Evolutionary conservation across 2,329 filamentous ascomycete species (phyloP).

Genomic region (Venturia pyrina): DNA sequence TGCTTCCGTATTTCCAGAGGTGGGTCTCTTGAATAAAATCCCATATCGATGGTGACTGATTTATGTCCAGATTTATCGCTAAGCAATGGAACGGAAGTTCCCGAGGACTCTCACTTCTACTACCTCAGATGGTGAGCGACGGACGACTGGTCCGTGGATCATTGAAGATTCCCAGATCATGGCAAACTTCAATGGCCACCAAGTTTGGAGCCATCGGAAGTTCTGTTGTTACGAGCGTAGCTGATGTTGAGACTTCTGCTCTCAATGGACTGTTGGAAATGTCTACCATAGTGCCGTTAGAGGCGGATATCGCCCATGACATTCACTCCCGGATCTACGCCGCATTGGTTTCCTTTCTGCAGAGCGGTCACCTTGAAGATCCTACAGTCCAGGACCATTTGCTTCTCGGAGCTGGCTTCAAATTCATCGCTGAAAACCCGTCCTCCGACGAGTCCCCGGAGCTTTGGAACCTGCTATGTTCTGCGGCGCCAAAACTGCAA

Average conservation of each 20-base stretch:
- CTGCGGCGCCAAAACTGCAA: constrained; percentile 18
- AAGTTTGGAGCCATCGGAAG: neutral
- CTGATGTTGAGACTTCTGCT: neutral
- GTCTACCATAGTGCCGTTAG: neutral
- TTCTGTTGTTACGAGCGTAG: neutral
- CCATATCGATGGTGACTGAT: neutral
- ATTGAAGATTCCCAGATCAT: constrained; percentile 6
- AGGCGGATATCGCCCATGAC: neutral
- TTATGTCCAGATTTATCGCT: neutral
- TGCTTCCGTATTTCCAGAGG: constrained; percentile 69
- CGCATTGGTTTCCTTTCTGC: constrained; percentile 18
- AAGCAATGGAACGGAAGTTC: neutral
- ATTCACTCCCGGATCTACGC: constrained; percentile 15
- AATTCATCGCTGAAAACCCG: constrained; percentile 55
- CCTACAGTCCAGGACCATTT: constrained; percentile 37
- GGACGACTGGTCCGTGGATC: neutral
- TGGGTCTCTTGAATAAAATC: neutral
- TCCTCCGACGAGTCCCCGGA: constrained; percentile 44
- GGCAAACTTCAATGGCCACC: neutral
- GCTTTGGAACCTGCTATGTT: constrained; percentile 56
- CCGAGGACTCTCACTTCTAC: neutral
- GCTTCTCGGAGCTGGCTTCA: constrained; percentile 65
- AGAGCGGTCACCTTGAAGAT: constrained; percentile 3
- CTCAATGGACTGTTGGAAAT: constrained; percentile 5
- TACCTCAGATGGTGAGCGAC: neutral